Evolutionary conservation across 805 yeast species (phyloP).

Genomic region (Wickerhamiella sergipiensis): DNA sequence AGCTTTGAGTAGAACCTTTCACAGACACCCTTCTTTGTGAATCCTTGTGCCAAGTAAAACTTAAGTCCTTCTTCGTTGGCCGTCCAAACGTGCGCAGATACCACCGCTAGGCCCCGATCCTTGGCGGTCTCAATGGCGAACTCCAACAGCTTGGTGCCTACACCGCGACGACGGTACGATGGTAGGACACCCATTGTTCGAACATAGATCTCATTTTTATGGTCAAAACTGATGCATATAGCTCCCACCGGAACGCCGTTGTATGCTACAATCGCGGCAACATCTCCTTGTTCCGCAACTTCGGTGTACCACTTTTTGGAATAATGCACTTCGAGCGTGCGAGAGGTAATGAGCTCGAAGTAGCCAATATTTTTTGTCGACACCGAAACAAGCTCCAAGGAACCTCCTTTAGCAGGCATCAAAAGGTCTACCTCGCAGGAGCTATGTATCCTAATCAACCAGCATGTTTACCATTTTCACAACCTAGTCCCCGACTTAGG

Average conservation of each 20-base stretch:
- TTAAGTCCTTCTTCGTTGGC: not conserved
- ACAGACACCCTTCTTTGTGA: not conserved
- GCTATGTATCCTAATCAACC: not conserved
- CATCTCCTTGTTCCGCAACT: not conserved
- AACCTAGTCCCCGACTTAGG: not conserved
- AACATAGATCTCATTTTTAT: not conserved
- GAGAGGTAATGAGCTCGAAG: not conserved
- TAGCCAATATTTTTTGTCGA: not conserved
- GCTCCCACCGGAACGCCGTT: conserved; percentile 1
- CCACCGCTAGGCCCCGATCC: not conserved
- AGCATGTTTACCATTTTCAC: not conserved
- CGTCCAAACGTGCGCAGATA: conserved; percentile 4
- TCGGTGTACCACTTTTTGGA: not conserved
- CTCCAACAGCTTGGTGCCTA: not conserved
- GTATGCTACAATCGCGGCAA: not conserved
- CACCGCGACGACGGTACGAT: not conserved
- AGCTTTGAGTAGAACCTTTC: not conserved
- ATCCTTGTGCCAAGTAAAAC: conserved; percentile 2
- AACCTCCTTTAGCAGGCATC: too few relatives aligned
- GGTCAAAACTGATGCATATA: not conserved
- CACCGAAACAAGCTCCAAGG: not conserved
- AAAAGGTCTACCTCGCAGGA: too few relatives aligned
- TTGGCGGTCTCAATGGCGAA: not conserved
- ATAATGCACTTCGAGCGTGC: not conserved
- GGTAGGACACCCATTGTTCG: conserved; percentile 3